phyloP scores from a whole-genome alignment of 352 stramenopile genomes.

The Lagenidium sp. region DNA sequence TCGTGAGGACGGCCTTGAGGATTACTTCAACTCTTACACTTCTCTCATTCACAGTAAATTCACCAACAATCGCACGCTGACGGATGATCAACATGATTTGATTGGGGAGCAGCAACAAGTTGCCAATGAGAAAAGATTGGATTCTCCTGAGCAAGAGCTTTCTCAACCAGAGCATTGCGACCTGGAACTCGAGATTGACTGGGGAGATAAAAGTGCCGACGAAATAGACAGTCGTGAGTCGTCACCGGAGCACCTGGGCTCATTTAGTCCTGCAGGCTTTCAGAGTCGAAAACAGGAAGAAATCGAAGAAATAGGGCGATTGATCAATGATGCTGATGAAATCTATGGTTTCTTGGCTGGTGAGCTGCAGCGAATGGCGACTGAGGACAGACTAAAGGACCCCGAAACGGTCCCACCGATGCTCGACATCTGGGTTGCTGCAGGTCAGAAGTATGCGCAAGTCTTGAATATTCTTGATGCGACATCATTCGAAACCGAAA shows the following conservation, averaged over 20 bases:
- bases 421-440: constrained; percentile 54
- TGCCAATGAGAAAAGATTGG: neutral
- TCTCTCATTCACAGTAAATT: neutral
- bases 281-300: constrained; percentile 4
- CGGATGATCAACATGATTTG: neutral
- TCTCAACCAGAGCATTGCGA: constrained; percentile 1
- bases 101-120: neutral
- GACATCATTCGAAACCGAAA: neutral
- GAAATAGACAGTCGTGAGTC: neutral
- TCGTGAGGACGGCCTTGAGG: constrained; percentile 32
- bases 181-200: constrained; percentile 13
- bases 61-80: neutral
- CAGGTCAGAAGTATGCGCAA: constrained; percentile 56
- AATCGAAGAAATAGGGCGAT: neutral
- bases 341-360: constrained; percentile 44
- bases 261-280: too few species aligned
- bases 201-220: constrained; percentile 1
- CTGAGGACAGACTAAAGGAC: constrained; percentile 21
- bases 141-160: neutral
- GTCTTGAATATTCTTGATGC: constrained; percentile 30
- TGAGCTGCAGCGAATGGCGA: constrained; percentile 28
- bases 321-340: constrained; percentile 50
- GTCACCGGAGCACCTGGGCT: neutral
- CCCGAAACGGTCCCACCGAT: constrained; percentile 38
- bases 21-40: constrained; percentile 38